Evolutionary conservation across 2,329 filamentous ascomycete species (phyloP), one percentile per base, ranked within the genome.

Genomic region (Aaosphaeria arxii): DNA sequence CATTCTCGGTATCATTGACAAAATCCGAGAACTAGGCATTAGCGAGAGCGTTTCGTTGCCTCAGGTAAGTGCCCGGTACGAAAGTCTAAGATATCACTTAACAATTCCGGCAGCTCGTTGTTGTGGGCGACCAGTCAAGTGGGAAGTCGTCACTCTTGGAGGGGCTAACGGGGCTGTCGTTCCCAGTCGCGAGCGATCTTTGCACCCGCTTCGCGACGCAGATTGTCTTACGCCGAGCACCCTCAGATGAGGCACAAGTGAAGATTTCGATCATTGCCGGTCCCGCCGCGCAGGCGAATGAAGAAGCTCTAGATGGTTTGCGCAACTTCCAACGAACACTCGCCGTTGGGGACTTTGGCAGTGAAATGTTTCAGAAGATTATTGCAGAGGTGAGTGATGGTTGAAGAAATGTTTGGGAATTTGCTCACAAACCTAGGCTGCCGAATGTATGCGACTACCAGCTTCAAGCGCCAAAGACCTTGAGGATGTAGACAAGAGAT

Each of bases 61-160:
- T 13, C 42, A 44, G 31, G 29, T 44, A 33, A 9, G 42, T 36
- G 17, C 28, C 11, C 3, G 17, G 11, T 2, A 44, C 4, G 2
- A 9, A 4, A 36, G 9, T 24, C 17, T 9, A 2, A 36, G 2
- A 13, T 11, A 36, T 9, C 33, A 11, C 33, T 36, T 36, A 36
- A 2, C 13, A 36, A 36, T 4, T 36, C 9, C 13, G 33, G 13
- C 11, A 53, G 33, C 35, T 53, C 11, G 45, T 53, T 28, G 48
- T 53, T 11, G 43, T 42, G 28, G 51, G 51, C 11, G 50, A 82
- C 47, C 80, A 83, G 46, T 83, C 78, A 0, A 77, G 78, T 1
- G 83, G 82, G 3, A 86, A 86, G 57, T 82, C 77, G 28, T 85
- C 81, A 0, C 79, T 85, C 1, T 74, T 86, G 0, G 79, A 85